Evolutionary conservation across 176 grass and related monocot species (phyloP), one percentile per base, ranked within the genome.

Genomic region (Oryza officinalis): DNA sequence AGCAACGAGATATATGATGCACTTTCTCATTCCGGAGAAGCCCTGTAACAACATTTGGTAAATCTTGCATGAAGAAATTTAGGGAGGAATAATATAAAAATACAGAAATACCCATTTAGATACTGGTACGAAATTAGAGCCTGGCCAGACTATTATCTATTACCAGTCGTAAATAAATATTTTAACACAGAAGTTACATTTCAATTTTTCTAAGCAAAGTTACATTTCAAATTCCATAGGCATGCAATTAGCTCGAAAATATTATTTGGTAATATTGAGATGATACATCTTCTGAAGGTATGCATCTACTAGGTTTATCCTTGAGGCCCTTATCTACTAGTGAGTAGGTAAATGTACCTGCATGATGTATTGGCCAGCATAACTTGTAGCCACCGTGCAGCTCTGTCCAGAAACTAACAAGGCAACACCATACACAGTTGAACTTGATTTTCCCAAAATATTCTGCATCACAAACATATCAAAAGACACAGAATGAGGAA

Each of bases 401-500:
- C 94, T 94, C 80, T 97, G 94, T 64, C 94, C 94, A 40, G 94
- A 94, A 69, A 92, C 87, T 84, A 97, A 88, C 46, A 97, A 52
- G 47, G 92, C 89, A 20, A 97, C 85, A 17, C 85, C 92, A 13
- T 94, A 97, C 59, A 97, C 50, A 61, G 68, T 43, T 20, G 94
- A 92, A 76, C 86, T 92, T 25, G 89, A 90, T 83, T 84, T 90
- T 44, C 87, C 92, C 81, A 97, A 85, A n/a, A 87, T 80, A 87
- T 92, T 89, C 94, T 97, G 68, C 59, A 44, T 20, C 30, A 83
- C 33, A 75, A 32, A 76, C 22, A 67, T 67, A 35, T 76, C 10
- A 37, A 76, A 41, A 35, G 2, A 64, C 14, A 77, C 27, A 2
- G 7, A 79, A 49, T 31, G 2, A 57, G 15, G 40, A 74, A 65